A percentile compares a stretch with the other conserved stretches of the same genome.
Evolutionary conservation across 1,284 basidiomycete species (phyloP).

Genomic region (Ceratobasidium papillatum): DNA sequence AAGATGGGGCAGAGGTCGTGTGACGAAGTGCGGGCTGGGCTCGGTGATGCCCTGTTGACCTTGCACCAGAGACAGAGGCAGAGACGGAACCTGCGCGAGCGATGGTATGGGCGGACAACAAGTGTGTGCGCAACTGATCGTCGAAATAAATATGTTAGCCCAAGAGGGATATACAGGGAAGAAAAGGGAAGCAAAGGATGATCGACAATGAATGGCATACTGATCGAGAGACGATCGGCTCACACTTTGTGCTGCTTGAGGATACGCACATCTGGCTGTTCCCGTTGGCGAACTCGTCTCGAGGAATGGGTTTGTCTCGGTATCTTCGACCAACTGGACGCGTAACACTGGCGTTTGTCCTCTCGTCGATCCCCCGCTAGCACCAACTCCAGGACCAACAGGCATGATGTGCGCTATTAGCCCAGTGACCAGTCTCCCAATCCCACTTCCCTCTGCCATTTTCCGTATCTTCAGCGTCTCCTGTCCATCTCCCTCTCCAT

Average conservation of each 20-base stretch:
- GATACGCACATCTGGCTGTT: not conserved
- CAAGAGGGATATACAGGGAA: not conserved
- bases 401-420: slow-evolving; percentile 16
- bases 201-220: not conserved
- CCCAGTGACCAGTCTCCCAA: slow-evolving; percentile 20
- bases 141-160: not conserved
- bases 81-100: not conserved
- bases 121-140: slow-evolving; percentile 14
- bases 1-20: slow-evolving; percentile 16
- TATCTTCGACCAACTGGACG: not conserved
- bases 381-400: too few species aligned
- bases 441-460: slow-evolving; percentile 47
- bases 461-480: slow-evolving; percentile 45
- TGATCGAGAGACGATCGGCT: not conserved
- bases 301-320: slow-evolving; percentile 11
- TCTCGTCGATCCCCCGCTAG: slow-evolving; percentile 1
- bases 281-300: not conserved
- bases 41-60: not conserved
- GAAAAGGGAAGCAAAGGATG: slow-evolving; percentile 1
- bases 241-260: slow-evolving; percentile 19
- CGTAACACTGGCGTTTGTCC: not conserved
- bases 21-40: slow-evolving; percentile 16
- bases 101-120: not conserved
- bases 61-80: not conserved
- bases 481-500: slow-evolving; percentile 49